Conservation (phyloP, 768 basidiomycete species). For the Artomyces pyxidatus region DNA sequence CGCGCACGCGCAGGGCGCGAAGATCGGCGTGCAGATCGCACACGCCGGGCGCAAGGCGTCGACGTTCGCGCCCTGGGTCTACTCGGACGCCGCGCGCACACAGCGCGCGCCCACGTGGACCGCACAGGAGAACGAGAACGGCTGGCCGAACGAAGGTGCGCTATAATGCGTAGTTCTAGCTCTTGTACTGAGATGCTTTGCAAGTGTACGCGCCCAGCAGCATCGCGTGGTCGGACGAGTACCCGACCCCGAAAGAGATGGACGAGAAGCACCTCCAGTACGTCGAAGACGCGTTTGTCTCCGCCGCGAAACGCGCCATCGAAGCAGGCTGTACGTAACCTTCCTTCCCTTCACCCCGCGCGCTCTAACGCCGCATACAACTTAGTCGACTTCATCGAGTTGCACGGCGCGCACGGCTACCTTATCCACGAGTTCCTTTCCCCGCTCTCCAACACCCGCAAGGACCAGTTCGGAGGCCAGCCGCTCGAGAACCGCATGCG, state of each 20-base stretch:
- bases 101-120: conserved; percentile 22
- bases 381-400: conserved; percentile 68
- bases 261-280: conserved; percentile 43
- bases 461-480: conserved; percentile 63
- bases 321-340: conserved; percentile 48
- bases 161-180: background rate
- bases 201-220: conserved; percentile 56
- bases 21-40: conserved; percentile 72
- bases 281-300: conserved; percentile 54
- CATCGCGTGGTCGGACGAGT: conserved; percentile 44
- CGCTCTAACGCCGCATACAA: background rate
- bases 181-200: background rate
- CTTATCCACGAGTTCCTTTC: conserved; percentile 63
- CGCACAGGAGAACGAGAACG: conserved; percentile 4
- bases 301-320: conserved; percentile 46
- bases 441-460: conserved; percentile 65
- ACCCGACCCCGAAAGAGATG: conserved; percentile 52
- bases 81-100: conserved; percentile 27
- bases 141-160: conserved; percentile 9
- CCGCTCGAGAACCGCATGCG: conserved; percentile 66
- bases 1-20: conserved; percentile 57
- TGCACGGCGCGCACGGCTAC: conserved; percentile 69
- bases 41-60: conserved; percentile 75
- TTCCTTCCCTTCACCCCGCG: conserved; percentile 8
- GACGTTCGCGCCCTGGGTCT: conserved; percentile 62